Percentiles rank a stretch among this genome's conserved stretches.
Conservation (phyloP, 164 flowering plant genomes). For the Tetracentron sinense region DNA sequence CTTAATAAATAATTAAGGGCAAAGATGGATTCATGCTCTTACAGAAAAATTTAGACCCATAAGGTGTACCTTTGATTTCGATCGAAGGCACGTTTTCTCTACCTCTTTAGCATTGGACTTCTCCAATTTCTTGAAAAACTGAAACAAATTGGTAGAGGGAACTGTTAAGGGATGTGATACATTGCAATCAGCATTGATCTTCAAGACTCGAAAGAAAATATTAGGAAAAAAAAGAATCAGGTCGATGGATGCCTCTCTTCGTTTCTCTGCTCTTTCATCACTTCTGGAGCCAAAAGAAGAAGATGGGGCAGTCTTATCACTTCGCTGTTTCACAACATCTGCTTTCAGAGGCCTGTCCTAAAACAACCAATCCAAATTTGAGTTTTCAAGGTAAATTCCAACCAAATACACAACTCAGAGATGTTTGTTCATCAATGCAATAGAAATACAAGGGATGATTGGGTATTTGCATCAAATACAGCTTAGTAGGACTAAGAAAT, state of each 20-base stretch:
- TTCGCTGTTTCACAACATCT: slow-evolving; percentile 22
- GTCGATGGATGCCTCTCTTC: slow-evolving; percentile 42
- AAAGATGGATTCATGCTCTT: not conserved
- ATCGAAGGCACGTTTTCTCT: slow-evolving; percentile 28
- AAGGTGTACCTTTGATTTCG: slow-evolving; percentile 51
- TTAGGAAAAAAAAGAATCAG: slow-evolving; percentile 1
- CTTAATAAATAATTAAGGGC: not conserved
- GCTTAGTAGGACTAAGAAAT: too few species aligned
- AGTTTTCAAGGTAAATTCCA: not conserved
- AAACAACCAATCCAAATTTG: slow-evolving; percentile 13
- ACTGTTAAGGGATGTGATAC: not conserved
- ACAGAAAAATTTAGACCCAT: not conserved
- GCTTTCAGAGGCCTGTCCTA: slow-evolving; percentile 36
- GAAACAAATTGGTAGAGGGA: not conserved
- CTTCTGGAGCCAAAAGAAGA: slow-evolving; percentile 34
- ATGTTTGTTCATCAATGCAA: slow-evolving; percentile 2
- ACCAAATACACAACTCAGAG: not conserved
- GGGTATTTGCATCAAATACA: too few species aligned
- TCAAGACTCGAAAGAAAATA: too few species aligned
- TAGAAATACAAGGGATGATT: too few species aligned
- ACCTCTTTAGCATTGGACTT: slow-evolving; percentile 41
- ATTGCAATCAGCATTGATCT: not conserved
- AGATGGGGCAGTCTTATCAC: slow-evolving; percentile 24
- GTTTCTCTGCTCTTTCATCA: slow-evolving; percentile 43
- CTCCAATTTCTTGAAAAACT: slow-evolving; percentile 32